phyloP scores from a whole-genome alignment of 257 asterid species.

The Solanum appendiculatum region DNA sequence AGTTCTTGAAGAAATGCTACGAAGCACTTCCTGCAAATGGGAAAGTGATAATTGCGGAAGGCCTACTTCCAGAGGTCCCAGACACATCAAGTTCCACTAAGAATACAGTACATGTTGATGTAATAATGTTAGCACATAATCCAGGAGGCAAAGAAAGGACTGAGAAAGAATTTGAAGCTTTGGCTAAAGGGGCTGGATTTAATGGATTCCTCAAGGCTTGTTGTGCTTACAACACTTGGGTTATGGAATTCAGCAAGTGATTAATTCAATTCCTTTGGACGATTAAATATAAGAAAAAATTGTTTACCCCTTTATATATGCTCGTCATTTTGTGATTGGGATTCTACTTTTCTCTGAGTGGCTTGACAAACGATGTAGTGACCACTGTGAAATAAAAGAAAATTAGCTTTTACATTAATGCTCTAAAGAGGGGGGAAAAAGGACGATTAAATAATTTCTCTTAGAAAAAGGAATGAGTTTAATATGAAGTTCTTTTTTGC shows the following conservation, averaged over 20 bases:
- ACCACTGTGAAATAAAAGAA: not conserved
- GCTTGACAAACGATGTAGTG: not conserved
- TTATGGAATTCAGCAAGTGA: slow-evolving; percentile 67
- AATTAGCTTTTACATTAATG: not conserved
- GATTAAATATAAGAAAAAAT: not conserved
- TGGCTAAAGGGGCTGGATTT: slow-evolving; percentile 76
- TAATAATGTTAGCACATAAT: slow-evolving; percentile 75
- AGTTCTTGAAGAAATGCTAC: slow-evolving; percentile 66
- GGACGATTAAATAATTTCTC: not conserved
- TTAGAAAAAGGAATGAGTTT: not conserved
- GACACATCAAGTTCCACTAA: slow-evolving; percentile 40
- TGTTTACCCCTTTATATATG: not conserved
- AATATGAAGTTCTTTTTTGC: not conserved
- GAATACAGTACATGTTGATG: slow-evolving; percentile 59
- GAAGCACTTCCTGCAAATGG: slow-evolving; percentile 71
- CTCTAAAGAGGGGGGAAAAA: not conserved
- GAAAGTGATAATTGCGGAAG: slow-evolving; percentile 67
- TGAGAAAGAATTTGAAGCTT: slow-evolving; percentile 56
- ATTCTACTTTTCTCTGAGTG: not conserved
- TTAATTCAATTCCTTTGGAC: not conserved
- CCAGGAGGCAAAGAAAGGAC: slow-evolving; percentile 99
- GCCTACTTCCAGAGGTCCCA: slow-evolving; percentile 64
- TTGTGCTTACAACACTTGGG: slow-evolving; percentile 66
- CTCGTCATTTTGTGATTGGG: not conserved
- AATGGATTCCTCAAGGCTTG: slow-evolving; percentile 38